These are phyloP conservation scores for Aspergillus felis DNA, from an alignment of 2,329 filamentous ascomycete genomes.

Conservation along the genomic window DNA sequence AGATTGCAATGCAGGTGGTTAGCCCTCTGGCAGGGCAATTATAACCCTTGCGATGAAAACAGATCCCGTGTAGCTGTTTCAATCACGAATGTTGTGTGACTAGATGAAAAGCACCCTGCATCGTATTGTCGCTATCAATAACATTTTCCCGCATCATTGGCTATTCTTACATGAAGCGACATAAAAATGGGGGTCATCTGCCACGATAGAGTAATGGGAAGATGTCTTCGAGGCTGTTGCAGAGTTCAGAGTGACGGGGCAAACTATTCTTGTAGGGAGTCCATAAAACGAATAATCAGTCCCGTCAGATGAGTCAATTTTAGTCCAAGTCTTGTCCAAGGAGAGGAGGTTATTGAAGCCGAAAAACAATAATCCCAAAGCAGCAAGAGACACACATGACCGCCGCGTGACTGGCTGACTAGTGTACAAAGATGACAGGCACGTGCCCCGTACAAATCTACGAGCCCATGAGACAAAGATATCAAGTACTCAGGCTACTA, in stretches of 20 bases:
- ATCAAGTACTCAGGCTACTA: not conserved
- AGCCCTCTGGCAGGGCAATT: not conserved
- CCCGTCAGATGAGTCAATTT: too few species aligned
- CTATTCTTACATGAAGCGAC: not conserved
- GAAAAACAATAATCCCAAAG: too few species aligned
- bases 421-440: not conserved
- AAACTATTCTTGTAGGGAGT: too few species aligned
- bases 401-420: not conserved
- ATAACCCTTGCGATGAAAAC: not conserved
- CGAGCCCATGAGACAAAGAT: too few species aligned
- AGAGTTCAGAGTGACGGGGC: too few species aligned
- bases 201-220: not conserved
- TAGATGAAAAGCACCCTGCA: not conserved
- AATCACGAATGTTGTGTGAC: not conserved
- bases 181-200: not conserved
- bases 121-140: not conserved
- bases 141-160: not conserved
- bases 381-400: not conserved
- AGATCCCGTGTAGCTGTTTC: not conserved
- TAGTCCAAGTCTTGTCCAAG: too few species aligned
- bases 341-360: too few species aligned
- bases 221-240: not conserved
- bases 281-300: too few species aligned
- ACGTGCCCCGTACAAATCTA: not conserved
- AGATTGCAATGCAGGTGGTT: not conserved